Evolutionary conservation across 2,329 filamentous ascomycete genomes (phyloP).

Genomic region (Xylaria arbuscula): DNA sequence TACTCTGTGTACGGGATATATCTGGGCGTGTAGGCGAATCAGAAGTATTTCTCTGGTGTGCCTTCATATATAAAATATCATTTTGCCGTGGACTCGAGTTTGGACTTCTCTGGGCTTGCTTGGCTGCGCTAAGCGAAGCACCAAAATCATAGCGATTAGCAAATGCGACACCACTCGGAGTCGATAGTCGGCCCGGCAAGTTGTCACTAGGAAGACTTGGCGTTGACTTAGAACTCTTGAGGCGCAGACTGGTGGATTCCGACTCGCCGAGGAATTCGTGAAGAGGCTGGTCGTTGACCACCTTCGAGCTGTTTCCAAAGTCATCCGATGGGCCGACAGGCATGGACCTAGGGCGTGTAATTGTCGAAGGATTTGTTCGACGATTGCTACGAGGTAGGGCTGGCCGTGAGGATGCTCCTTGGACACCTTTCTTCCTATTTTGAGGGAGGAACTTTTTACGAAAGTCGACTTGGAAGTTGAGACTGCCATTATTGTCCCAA

Average conservation of each 20-base stretch:
- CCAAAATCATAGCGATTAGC: constrained; percentile 96
- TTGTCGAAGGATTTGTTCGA: constrained; percentile 54
- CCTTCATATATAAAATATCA: constrained; percentile 68
- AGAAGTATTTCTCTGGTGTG: constrained; percentile 55
- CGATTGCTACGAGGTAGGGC: constrained; percentile 75
- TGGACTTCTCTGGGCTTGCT: constrained; percentile 72
- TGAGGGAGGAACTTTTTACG: constrained; percentile 77
- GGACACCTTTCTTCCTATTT: constrained; percentile 66
- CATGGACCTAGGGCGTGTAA: constrained; percentile 65
- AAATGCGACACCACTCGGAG: constrained; percentile 78
- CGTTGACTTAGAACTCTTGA: constrained; percentile 76
- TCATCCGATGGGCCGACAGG: constrained; percentile 73
- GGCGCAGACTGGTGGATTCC: constrained; percentile 67
- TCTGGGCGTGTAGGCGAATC: constrained; percentile 38
- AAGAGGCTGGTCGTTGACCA: constrained; percentile 66
- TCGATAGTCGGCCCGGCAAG: constrained; percentile 61
- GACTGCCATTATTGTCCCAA: constrained; percentile 91
- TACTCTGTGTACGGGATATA: constrained; percentile 28
- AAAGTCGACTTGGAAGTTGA: constrained; percentile 97
- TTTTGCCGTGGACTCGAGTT: constrained; percentile 62
- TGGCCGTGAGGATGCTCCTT: constrained; percentile 63
- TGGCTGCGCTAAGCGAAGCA: constrained; percentile 86
- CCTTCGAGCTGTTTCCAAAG: constrained; percentile 71
- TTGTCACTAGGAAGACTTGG: constrained; percentile 72
- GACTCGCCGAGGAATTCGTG: constrained; percentile 73